phyloP scores from a whole-genome alignment of 306 rosid species.

The Gillenia trifoliata region DNA sequence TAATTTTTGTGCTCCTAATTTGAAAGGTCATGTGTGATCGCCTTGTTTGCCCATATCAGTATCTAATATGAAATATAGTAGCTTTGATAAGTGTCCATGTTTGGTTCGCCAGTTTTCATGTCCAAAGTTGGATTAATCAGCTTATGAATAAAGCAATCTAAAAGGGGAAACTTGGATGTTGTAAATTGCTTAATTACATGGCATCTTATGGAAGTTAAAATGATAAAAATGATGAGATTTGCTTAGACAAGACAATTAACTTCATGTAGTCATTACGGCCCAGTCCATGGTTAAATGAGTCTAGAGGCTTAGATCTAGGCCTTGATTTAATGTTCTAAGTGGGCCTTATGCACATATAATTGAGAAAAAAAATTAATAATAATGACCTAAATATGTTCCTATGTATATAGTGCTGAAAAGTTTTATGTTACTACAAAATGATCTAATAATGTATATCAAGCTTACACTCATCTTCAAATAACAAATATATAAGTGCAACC shows the following conservation, averaged over 20 bases:
- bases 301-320: neutral
- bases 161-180: neutral
- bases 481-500: too few relatives aligned
- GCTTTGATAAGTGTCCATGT: neutral
- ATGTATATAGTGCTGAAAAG: neutral
- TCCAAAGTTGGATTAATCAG: neutral
- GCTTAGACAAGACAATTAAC: neutral
- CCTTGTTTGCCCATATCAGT: too few relatives aligned
- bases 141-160: neutral
- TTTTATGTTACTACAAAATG: too few relatives aligned
- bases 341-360: neutral
- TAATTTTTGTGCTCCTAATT: neutral
- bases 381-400: too few relatives aligned
- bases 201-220: neutral
- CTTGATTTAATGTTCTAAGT: neutral
- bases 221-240: neutral
- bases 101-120: neutral
- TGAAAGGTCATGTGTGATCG: fast-evolving
- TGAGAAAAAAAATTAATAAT: too few relatives aligned
- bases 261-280: neutral
- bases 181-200: neutral
- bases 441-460: too few relatives aligned
- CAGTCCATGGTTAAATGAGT: neutral
- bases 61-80: too few relatives aligned
- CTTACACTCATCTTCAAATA: too few relatives aligned